A percentile compares a stretch with the other conserved stretches of the same genome.
These are phyloP conservation scores for Trichothecium roseum DNA, from an alignment of 2,329 filamentous ascomycete species.

Conservation along the genomic window DNA sequence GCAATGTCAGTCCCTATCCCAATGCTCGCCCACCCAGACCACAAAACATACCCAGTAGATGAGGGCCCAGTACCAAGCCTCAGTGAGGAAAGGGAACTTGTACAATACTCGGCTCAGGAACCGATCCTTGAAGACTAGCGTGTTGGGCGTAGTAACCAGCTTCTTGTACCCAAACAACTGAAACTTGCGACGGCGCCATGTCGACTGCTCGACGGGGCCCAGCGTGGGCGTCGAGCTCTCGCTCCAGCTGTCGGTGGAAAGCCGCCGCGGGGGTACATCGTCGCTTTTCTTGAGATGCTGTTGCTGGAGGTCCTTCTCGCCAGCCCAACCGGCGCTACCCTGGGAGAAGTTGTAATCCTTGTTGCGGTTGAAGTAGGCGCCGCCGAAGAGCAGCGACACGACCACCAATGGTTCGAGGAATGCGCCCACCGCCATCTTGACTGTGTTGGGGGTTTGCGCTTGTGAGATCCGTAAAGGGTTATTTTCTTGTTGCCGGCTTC, in stretches of 20 bases:
- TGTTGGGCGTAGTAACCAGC: conserved; percentile 20
- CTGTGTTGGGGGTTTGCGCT: too few relatives aligned
- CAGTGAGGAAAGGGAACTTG: conserved; percentile 59
- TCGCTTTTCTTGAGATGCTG: conserved; percentile 17
- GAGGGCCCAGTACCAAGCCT: conserved; percentile 68
- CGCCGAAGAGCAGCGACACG: conserved; percentile 30
- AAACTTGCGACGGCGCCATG: conserved; percentile 20
- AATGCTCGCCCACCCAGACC: conserved; percentile 1
- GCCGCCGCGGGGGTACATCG: conserved; percentile 9
- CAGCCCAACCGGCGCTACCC: conserved; percentile 10
- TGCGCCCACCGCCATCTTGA: conserved; percentile 26
- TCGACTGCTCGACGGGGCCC: conserved; percentile 14
- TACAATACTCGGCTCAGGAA: conserved; percentile 12
- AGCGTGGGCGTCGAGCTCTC: conserved; percentile 14
- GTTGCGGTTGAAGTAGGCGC: conserved; percentile 32
- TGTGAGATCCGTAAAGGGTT: background rate
- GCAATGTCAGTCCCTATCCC: background rate
- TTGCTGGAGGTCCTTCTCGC: conserved; percentile 2
- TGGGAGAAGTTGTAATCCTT: conserved; percentile 21
- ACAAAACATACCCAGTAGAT: conserved; percentile 69
- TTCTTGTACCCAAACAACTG: conserved; percentile 19
- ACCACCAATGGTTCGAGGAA: conserved; percentile 31
- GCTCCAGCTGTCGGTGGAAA: conserved; percentile 9
- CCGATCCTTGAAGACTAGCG: conserved; percentile 19
- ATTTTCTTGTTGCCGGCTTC: background rate